Evolutionary conservation across 306 rosid species (phyloP), one percentile per base, ranked within the genome.

Genomic region (Prunus mume): DNA sequence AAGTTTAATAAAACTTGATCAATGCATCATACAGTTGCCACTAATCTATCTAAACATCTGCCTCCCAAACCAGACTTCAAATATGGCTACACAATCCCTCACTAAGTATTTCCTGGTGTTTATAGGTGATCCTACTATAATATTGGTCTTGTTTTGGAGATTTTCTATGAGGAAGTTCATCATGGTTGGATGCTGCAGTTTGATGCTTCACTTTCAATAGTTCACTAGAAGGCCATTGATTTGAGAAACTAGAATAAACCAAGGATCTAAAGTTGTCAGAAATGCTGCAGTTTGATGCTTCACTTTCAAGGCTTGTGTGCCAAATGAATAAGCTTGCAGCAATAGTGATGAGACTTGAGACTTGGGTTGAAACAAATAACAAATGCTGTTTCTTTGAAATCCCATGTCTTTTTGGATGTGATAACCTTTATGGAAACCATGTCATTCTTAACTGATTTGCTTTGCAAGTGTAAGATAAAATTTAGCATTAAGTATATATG

Each of bases 241-340:
- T 28, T 0, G 34, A 45, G 49, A 62, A 28, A 46, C 34, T 25
- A 47, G 46, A 46, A 28, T 49, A 11, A 19, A 49, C 38, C 20
- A 19, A 17, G 9, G 24, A 41, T 30, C n/a, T 24, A 60, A 30
- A 71, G 34, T 30, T 32, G 27, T 28, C n/a, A 3, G 14, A 71
- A 49, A 34, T 43, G 51, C 27, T 75, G 43, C 41, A n/a, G 61
- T 51, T 54, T 56, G 66, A 60, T 30, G 71, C 62, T 56, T 56
- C 3, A 56, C 66, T 9, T 46, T 41, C 7, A 10, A 30, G 75
- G 19, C 54, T 43, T 4, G 61, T 71, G 38, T 54, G 46, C 6
- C 41, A 28, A 38, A 72, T 66, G 20, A 54, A 41, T 52, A 12
- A 38, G 22, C 66, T 12, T 67, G 54, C 20, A 56, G 51, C 58